Conservation (phyloP, 805 yeast species). For the Teunomyces funiuensis region DNA sequence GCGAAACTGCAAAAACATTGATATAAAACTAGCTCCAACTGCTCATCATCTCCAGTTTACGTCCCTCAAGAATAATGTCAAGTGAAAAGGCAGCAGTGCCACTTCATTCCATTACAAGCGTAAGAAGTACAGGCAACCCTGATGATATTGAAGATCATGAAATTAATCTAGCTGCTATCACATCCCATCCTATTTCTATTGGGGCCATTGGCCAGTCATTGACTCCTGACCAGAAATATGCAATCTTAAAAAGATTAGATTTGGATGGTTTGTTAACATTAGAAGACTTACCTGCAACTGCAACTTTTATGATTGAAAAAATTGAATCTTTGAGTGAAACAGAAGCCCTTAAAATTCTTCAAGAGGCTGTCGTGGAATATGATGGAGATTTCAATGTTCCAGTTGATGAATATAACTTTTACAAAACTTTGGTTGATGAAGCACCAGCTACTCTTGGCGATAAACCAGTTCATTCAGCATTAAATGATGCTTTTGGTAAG, state of each 20-base stretch:
- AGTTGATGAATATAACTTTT: constrained; percentile 24
- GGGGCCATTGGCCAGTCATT: constrained; percentile 26
- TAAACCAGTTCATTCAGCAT: neutral
- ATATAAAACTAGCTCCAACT: too few species aligned
- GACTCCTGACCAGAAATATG: constrained; percentile 25
- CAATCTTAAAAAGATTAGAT: constrained; percentile 26
- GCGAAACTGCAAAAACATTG: too few species aligned
- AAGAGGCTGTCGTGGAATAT: constrained; percentile 40
- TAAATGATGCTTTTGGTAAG: neutral
- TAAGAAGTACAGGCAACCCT: constrained; percentile 5
- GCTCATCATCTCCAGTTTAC: too few species aligned
- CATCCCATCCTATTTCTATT: constrained; percentile 24
- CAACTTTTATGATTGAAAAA: constrained; percentile 42
- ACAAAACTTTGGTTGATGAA: constrained; percentile 17
- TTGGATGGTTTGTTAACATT: constrained; percentile 24
- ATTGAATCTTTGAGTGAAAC: constrained; percentile 32
- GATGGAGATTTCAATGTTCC: constrained; percentile 36
- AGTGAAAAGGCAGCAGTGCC: neutral
- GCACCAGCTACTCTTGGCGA: neutral
- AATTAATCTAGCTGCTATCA: constrained; percentile 13
- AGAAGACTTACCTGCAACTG: constrained; percentile 30
- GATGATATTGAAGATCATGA: constrained; percentile 12
- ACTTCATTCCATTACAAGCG: neutral
- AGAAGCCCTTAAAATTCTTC: constrained; percentile 42
- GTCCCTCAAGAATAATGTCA: neutral